Evolutionary conservation across 805 yeast species (phyloP).

Genomic region (Metschnikowia drakensbergensis): DNA sequence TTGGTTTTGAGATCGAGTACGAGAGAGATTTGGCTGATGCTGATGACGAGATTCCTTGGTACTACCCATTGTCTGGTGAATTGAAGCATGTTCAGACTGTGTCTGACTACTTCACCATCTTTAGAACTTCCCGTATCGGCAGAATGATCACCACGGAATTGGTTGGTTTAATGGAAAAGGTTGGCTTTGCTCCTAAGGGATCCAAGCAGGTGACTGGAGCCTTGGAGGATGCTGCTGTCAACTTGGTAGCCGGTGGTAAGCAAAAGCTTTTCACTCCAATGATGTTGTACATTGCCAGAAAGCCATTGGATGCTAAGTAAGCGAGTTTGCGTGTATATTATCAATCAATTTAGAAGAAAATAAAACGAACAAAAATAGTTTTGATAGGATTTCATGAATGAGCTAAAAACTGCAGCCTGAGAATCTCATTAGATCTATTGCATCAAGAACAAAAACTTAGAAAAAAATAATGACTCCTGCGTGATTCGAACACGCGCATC

Average conservation of each 20-base stretch:
- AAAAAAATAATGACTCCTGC: conserved; percentile 20
- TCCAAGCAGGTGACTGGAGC: conserved; percentile 84
- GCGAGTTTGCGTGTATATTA: neutral
- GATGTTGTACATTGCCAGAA: conserved; percentile 88
- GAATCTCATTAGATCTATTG: no score
- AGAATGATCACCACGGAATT: conserved; percentile 78
- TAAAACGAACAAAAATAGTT: neutral
- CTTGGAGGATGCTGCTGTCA: conserved; percentile 94
- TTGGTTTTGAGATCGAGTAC: conserved; percentile 79
- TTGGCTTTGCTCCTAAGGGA: conserved; percentile 92
- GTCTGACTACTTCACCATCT: conserved; percentile 73
- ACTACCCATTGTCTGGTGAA: conserved; percentile 93
- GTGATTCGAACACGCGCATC: conserved; percentile 24
- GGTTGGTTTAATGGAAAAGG: conserved; percentile 75
- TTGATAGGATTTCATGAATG: no score
- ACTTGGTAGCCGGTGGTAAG: conserved; percentile 89
- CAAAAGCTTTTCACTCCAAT: conserved; percentile 92
- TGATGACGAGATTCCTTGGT: conserved; percentile 91
- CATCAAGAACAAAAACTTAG: no score
- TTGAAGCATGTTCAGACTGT: conserved; percentile 80
- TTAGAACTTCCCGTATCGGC: conserved; percentile 86
- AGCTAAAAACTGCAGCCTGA: no score
- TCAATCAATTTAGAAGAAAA: neutral
- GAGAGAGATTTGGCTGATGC: conserved; percentile 79
- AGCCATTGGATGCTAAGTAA: conserved; percentile 48